Conservation (phyloP, 2,329 filamentous ascomycete species). For the Exophiala spinifera region DNA sequence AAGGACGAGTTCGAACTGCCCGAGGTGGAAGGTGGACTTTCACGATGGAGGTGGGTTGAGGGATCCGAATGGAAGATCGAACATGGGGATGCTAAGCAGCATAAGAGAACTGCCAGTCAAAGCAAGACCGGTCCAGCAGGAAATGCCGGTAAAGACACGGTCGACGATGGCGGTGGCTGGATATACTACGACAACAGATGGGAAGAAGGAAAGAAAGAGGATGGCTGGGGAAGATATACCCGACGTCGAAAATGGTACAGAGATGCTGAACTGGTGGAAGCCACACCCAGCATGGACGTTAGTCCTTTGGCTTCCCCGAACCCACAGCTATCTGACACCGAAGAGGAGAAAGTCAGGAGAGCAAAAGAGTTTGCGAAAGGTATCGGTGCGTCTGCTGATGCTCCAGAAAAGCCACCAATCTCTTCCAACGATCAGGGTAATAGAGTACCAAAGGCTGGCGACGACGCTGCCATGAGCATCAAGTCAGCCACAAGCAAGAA, state of each 20-base stretch:
- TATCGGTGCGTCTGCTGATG: constrained; percentile 2
- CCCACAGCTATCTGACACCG: constrained; percentile 16
- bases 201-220: constrained; percentile 81
- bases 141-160: constrained; percentile 33
- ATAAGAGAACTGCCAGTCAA: constrained; percentile 32
- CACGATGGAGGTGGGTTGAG: constrained; percentile 78
- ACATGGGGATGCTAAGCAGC: constrained; percentile 47
- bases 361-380: constrained; percentile 25
- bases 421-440: not conserved
- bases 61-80: constrained; percentile 84
- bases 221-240: constrained; percentile 94
- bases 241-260: constrained; percentile 92
- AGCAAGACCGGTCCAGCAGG: constrained; percentile 35
- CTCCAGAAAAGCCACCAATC: not conserved
- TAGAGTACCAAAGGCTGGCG: constrained; percentile 8
- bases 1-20: constrained; percentile 71
- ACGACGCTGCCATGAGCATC: constrained; percentile 9
- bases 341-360: constrained; percentile 21
- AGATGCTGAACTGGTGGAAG: constrained; percentile 89
- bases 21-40: constrained; percentile 61
- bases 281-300: constrained; percentile 47
- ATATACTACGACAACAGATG: constrained; percentile 99
- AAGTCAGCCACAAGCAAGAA: constrained; percentile 18
- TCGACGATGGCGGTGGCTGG: constrained; percentile 73
- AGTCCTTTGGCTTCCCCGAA: constrained; percentile 42